These are phyloP conservation scores for Neurospora sp. DNA, from an alignment of 495 filamentous ascomycete species.

Conservation along the genomic window DNA sequence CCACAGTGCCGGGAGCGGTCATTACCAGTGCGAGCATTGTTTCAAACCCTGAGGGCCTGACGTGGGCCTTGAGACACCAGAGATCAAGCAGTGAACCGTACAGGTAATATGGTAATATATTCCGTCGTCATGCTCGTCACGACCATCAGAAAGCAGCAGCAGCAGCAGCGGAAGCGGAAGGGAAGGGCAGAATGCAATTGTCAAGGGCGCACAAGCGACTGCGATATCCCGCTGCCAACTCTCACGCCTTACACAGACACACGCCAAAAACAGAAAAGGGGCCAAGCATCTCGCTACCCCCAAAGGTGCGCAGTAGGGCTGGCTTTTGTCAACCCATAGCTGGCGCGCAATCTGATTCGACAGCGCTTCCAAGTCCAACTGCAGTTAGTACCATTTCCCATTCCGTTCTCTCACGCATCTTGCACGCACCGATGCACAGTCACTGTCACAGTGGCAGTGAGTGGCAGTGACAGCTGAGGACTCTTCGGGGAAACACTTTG, in stretches of 20 bases:
- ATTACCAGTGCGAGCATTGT: not conserved
- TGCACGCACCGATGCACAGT: not conserved
- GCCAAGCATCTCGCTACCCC: not conserved
- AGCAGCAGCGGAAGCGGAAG: not conserved
- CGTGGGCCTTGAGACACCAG: not conserved
- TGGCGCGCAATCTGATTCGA: not conserved
- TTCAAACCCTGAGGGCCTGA: not conserved
- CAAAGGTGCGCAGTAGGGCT: not conserved
- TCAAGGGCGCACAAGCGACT: not conserved
- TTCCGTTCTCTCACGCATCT: not conserved
- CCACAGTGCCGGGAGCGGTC: not conserved
- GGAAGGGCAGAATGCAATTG: not conserved
- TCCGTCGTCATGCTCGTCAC: not conserved
- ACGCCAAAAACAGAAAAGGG: not conserved
- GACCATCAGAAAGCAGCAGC: not conserved
- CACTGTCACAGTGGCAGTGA: not conserved
- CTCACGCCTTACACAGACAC: not conserved
- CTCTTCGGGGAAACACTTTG: not conserved
- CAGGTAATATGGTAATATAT: not conserved
- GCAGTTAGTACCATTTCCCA: not conserved
- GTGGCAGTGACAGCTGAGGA: not conserved
- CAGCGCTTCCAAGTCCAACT: not conserved
- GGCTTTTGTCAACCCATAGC: not conserved
- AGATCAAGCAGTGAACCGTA: not conserved
- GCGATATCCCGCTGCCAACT: not conserved